Evolutionary conservation across 176 grass and related monocot genomes (phyloP).

Genomic region (Cenchrus americanus): DNA sequence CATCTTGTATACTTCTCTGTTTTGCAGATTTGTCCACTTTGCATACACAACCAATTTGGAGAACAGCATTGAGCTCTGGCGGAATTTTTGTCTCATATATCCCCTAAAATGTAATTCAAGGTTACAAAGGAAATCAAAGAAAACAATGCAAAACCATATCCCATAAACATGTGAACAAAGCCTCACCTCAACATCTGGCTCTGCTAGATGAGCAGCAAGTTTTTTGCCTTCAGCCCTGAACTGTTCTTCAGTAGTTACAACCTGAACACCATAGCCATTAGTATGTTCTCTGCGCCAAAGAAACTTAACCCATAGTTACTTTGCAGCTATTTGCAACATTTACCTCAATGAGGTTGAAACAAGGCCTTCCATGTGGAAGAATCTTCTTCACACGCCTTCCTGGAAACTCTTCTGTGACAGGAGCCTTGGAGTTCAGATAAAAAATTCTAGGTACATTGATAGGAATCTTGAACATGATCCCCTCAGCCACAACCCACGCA

Average conservation of each 20-base stretch:
- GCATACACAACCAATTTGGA: constrained; percentile 96
- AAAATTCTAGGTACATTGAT: constrained; percentile 78
- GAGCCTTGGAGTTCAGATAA: constrained; percentile 87
- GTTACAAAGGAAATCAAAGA: constrained; percentile 9
- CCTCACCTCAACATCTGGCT: constrained; percentile 89
- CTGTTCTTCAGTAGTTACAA: constrained; percentile 88
- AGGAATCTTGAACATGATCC: constrained; percentile 90
- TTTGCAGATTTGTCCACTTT: constrained; percentile 85
- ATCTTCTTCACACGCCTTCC: constrained; percentile 91
- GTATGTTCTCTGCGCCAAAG: constrained; percentile 27
- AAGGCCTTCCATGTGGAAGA: constrained; percentile 92
- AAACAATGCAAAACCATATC: constrained; percentile 26
- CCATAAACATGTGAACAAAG: constrained; percentile 18
- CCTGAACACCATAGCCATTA: constrained; percentile 55
- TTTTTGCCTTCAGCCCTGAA: constrained; percentile 89
- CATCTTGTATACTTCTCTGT: constrained; percentile 69
- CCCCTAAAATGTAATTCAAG: constrained; percentile 59
- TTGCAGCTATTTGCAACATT: constrained; percentile 37
- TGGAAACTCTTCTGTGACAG: constrained; percentile 84
- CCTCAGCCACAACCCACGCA: constrained; percentile 91
- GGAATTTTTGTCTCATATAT: constrained; percentile 95
- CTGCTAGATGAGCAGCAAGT: constrained; percentile 84
- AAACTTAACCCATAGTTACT: constrained; percentile 20
- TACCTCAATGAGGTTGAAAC: constrained; percentile 96
- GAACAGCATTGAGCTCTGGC: constrained; percentile 67